Conservation (phyloP, 2,329 filamentous ascomycete species). For the Xylariomycetidae sp. region DNA sequence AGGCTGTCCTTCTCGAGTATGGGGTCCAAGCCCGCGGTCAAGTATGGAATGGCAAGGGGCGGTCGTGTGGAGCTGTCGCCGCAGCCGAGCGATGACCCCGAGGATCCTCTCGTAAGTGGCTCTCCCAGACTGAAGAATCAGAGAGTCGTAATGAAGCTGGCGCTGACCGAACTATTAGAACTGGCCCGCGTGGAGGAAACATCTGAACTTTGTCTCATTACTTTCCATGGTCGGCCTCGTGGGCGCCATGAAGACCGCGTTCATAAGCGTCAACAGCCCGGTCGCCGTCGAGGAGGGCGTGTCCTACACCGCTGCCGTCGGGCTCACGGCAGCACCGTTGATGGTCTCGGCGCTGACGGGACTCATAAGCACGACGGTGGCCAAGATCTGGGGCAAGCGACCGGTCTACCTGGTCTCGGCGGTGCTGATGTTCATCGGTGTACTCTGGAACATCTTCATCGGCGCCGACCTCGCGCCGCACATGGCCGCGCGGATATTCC, state of each 20-base stretch:
- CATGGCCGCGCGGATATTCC: conserved; percentile 49
- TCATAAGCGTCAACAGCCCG: conserved; percentile 42
- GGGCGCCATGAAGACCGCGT: conserved; percentile 50
- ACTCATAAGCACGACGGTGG: conserved; percentile 35
- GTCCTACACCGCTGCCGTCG: conserved; percentile 43
- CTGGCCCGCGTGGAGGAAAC: conserved; percentile 52
- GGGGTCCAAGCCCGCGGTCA: conserved; percentile 34
- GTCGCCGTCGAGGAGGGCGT: conserved; percentile 38
- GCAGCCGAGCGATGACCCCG: conserved; percentile 49
- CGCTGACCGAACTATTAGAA: too few species aligned
- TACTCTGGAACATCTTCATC: conserved; percentile 45
- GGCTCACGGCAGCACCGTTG: conserved; percentile 49
- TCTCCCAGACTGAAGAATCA: too few species aligned
- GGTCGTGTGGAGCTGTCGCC: conserved; percentile 44
- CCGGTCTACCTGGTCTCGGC: conserved; percentile 47
- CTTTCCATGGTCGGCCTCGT: conserved; percentile 42
- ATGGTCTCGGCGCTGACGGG: conserved; percentile 45
- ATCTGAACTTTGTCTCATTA: conserved; percentile 43
- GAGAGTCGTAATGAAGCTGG: too few species aligned
- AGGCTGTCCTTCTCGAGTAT: conserved; percentile 31
- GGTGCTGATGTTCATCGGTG: conserved; percentile 42
- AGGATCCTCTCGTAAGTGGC: conserved; percentile 51
- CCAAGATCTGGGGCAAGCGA: conserved; percentile 48
- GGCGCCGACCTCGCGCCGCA: conserved; percentile 37
- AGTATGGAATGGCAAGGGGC: conserved; percentile 42